These are phyloP conservation scores for Exidia glandulosa DNA, from an alignment of 768 basidiomycete species.

Conservation along the genomic window DNA sequence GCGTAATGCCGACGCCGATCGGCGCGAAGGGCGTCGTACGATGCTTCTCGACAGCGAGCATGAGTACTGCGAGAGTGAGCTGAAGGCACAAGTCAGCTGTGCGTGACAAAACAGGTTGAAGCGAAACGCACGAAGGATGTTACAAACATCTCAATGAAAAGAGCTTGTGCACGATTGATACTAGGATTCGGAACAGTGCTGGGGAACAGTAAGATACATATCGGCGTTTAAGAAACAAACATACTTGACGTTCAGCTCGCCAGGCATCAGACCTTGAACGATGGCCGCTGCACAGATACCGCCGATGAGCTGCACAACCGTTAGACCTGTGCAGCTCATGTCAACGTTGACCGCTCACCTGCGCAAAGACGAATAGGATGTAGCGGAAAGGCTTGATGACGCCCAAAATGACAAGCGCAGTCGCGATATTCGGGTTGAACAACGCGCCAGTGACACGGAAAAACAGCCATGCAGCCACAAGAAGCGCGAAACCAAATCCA, in stretches of 20 bases:
- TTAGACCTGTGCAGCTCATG: not conserved
- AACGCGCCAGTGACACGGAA: slow-evolving; percentile 52
- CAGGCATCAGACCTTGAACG: slow-evolving; percentile 42
- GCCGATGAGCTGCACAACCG: slow-evolving; percentile 29
- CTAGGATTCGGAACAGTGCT: slow-evolving; percentile 35
- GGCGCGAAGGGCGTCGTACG: slow-evolving; percentile 55
- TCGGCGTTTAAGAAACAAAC: too few relatives aligned
- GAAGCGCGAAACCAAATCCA: slow-evolving; percentile 38
- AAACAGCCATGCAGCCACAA: slow-evolving; percentile 58
- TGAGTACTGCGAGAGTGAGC: slow-evolving; percentile 43
- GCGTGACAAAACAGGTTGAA: not conserved
- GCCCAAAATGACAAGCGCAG: slow-evolving; percentile 48
- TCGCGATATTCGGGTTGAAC: slow-evolving; percentile 54
- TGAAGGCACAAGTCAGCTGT: not conserved
- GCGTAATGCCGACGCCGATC: slow-evolving; percentile 56
- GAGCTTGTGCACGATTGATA: slow-evolving; percentile 43
- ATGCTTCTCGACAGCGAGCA: slow-evolving; percentile 66
- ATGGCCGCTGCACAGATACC: slow-evolving; percentile 50
- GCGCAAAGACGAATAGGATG: slow-evolving; percentile 49
- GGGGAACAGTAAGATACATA: too few relatives aligned
- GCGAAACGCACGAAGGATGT: slow-evolving; percentile 40
- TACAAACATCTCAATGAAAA: slow-evolving; percentile 66
- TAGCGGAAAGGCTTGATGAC: slow-evolving; percentile 46
- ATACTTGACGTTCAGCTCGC: slow-evolving; percentile 42
- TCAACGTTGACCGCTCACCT: slow-evolving; percentile 15